Percentiles rank a stretch among this genome's conserved stretches.
Evolutionary conservation across 2,329 filamentous ascomycete species (phyloP).

Genomic region (Penicillium palitans): DNA sequence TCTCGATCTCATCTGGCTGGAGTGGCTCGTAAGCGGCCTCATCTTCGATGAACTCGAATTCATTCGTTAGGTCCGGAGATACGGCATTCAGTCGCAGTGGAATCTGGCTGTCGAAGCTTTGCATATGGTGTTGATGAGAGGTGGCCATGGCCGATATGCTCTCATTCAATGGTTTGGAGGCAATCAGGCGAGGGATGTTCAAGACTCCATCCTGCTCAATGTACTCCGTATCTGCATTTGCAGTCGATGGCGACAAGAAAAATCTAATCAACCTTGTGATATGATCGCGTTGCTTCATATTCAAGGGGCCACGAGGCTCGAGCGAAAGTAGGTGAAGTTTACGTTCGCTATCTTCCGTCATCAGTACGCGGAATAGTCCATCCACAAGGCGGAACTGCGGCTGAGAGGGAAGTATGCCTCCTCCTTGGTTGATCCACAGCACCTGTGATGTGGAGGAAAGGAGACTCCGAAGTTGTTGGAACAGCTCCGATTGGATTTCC

Average conservation of each 20-base stretch:
- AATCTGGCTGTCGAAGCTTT: background rate
- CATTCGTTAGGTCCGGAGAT: conserved; percentile 3
- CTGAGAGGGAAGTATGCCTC: background rate
- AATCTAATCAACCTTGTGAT: background rate
- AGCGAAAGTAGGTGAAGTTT: background rate
- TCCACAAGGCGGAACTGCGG: background rate
- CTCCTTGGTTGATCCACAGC: background rate
- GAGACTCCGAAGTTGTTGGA: background rate
- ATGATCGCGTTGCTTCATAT: background rate
- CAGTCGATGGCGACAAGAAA: background rate
- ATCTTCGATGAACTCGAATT: background rate
- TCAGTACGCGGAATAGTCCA: background rate
- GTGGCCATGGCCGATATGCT: background rate
- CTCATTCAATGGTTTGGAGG: background rate
- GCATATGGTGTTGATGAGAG: background rate
- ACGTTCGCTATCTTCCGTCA: background rate
- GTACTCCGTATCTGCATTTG: background rate
- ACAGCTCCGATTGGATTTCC: background rate
- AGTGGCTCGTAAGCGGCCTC: background rate
- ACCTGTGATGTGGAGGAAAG: background rate
- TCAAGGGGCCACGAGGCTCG: background rate
- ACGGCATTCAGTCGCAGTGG: background rate
- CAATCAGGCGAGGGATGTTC: background rate
- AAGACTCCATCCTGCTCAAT: background rate
- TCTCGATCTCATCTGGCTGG: conserved; percentile 8